Conservation (phyloP, 2,329 filamentous ascomycete species). For the Cryphonectria parasitica region DNA sequence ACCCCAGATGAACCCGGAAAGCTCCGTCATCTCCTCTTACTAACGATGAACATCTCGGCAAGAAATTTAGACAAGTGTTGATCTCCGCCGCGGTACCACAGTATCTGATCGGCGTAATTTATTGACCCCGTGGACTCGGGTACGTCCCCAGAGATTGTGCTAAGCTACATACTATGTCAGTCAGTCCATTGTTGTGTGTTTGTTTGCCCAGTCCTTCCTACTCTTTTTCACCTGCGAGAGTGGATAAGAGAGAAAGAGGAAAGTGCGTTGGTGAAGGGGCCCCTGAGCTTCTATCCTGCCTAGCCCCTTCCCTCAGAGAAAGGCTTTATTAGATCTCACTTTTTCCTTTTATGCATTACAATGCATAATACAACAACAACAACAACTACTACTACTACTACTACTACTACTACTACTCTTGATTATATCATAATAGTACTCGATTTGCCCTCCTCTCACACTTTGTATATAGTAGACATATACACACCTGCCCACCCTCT, state of each 20-base stretch:
- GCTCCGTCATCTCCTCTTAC: background rate
- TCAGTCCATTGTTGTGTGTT: no score
- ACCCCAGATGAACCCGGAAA: background rate
- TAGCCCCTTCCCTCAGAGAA: background rate
- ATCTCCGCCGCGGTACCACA: conserved; percentile 1
- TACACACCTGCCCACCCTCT: background rate
- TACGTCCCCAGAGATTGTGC: background rate
- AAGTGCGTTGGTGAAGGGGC: background rate
- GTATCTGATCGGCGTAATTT: conserved; percentile 3
- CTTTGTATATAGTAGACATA: background rate
- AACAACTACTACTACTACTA: no score
- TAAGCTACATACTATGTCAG: background rate
- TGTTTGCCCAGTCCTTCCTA: background rate
- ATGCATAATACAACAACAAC: no score
- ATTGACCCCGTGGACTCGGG: background rate
- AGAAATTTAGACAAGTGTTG: background rate
- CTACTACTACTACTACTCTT: no score
- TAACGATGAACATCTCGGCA: background rate
- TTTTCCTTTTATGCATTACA: no score
- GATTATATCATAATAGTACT: no score
- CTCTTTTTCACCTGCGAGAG: background rate
- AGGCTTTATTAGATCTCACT: no score
- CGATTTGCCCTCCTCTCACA: background rate
- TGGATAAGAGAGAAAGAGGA: background rate
- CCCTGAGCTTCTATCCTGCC: background rate